phyloP scores from a whole-genome alignment of 2,329 filamentous ascomycete species.

The Talaromyces sp. region DNA sequence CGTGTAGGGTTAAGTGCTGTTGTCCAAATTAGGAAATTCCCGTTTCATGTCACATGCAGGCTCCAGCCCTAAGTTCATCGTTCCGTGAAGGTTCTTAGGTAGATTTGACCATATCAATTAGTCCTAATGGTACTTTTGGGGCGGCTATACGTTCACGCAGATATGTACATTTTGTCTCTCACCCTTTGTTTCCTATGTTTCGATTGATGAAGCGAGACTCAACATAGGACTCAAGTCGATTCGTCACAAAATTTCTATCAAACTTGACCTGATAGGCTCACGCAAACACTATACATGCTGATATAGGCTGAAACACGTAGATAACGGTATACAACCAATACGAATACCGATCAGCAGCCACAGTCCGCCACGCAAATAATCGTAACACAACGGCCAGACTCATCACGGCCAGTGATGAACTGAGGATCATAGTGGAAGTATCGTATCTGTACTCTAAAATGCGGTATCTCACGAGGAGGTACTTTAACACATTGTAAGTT shows the following conservation, averaged over 20 bases:
- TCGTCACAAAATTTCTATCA: too few species aligned
- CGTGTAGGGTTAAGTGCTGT: neutral
- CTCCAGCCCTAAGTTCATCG: neutral
- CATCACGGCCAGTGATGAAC: slow-evolving; percentile 2
- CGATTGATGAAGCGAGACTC: neutral
- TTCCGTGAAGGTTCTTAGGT: neutral
- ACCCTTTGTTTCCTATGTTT: neutral
- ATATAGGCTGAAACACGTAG: slow-evolving; percentile 15
- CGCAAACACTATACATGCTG: slow-evolving; percentile 12
- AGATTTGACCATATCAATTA: neutral
- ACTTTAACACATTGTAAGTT: slow-evolving; percentile 1
- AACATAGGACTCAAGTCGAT: neutral
- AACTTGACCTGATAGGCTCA: neutral
- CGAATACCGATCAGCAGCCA: slow-evolving; percentile 10
- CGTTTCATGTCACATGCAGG: neutral
- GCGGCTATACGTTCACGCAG: neutral
- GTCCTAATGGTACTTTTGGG: neutral
- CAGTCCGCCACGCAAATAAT: slow-evolving; percentile 7
- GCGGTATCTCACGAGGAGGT: slow-evolving; percentile 6
- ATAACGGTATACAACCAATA: slow-evolving; percentile 15
- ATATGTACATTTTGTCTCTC: neutral
- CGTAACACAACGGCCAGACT: slow-evolving; percentile 11
- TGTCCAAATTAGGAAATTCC: neutral
- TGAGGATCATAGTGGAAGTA: slow-evolving; percentile 9
- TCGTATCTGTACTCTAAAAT: slow-evolving; percentile 16